Percentiles rank a stretch among this genome's conserved stretches.
Conservation (phyloP, 495 filamentous ascomycete species). For the Aspergillus bertholletiae region DNA sequence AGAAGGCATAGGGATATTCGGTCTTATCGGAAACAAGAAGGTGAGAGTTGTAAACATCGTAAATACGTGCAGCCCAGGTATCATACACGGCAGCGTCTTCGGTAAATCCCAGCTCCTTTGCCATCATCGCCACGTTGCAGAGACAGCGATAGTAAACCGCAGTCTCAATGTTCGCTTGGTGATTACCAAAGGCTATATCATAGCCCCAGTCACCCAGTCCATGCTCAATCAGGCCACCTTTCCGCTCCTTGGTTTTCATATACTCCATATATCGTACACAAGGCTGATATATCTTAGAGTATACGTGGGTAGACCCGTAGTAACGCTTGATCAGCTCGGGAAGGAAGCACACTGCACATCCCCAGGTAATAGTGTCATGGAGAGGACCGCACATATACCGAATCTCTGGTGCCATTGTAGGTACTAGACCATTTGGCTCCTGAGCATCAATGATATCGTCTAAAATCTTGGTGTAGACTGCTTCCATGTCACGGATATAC, state of each 20-base stretch:
- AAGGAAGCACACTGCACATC: conserved; percentile 23
- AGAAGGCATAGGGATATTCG: conserved; percentile 16
- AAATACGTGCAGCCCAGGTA: conserved; percentile 18
- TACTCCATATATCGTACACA: conserved; percentile 29
- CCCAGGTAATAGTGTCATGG: conserved; percentile 30
- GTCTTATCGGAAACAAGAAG: conserved; percentile 21
- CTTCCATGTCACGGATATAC: conserved; percentile 29
- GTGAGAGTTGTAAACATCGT: conserved; percentile 20
- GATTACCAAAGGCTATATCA: conserved; percentile 28
- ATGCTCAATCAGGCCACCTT: conserved; percentile 25
- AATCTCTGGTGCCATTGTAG: conserved; percentile 29
- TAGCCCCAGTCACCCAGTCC: conserved; percentile 29
- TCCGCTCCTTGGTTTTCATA: conserved; percentile 23
- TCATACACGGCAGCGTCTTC: conserved; percentile 18
- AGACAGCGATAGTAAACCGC: conserved; percentile 29
- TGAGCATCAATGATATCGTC: conserved; percentile 28
- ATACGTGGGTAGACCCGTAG: conserved; percentile 24
- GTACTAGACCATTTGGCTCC: conserved; percentile 23
- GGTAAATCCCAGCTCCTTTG: conserved; percentile 17
- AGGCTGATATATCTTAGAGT: conserved; percentile 18
- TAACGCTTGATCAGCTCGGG: conserved; percentile 23
- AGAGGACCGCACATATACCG: conserved; percentile 31
- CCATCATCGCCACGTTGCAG: conserved; percentile 24
- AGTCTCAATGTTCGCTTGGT: conserved; percentile 30
- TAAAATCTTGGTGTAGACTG: conserved; percentile 25